Evolutionary conservation across 164 flowering plant genomes (phyloP), one percentile per base, ranked within the genome.

Genomic region (Vitis labrusca): DNA sequence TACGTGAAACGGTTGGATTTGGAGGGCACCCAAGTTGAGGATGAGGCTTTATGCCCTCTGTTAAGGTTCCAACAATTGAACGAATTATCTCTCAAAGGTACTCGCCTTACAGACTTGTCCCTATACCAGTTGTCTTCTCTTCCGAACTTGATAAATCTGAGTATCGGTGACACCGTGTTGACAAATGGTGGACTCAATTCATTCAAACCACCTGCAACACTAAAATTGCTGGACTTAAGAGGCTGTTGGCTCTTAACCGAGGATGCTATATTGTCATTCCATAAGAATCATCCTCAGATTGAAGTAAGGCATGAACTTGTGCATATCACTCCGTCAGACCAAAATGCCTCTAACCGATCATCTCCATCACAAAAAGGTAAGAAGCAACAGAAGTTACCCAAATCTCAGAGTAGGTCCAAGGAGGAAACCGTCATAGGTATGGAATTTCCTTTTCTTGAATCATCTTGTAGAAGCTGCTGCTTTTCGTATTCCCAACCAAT

Each of bases 231-330:
- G 59, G 97, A 95, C 72, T 70, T 95, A 65, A 82, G 79, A 37
- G 98, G 91, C 57, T 90, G 97, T 74, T 95, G 98, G 99, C 93
- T 95, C 61, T 73, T 95, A 72, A 84, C 93, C 7, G 67, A 79
- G 70, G 92, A 87, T 65, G 81, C 70, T 49, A 57, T 93, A 44
- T 65, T 66, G 27, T 44, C 32, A 16, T 95, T 90, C 76, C 72
- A 86, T 67, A 77, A 67, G 44, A 80, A 16, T 48, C 66, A 89
- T 69, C 93, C 97, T 59, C 78, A 69, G 51, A 68, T 95, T 51
- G 84, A 84, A 62, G 80, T 95, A 61, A 79, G 73, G 71, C 99
- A 95, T 76, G 99, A 91, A 72, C 84, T 61, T 65, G 62, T 74
- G 53, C 74, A 30, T n/a, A 17, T 53, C 8, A 9, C 51, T 14